These are phyloP conservation scores for Kwoniella heveanensis DNA, from an alignment of 768 basidiomycete species.

Conservation along the genomic window DNA sequence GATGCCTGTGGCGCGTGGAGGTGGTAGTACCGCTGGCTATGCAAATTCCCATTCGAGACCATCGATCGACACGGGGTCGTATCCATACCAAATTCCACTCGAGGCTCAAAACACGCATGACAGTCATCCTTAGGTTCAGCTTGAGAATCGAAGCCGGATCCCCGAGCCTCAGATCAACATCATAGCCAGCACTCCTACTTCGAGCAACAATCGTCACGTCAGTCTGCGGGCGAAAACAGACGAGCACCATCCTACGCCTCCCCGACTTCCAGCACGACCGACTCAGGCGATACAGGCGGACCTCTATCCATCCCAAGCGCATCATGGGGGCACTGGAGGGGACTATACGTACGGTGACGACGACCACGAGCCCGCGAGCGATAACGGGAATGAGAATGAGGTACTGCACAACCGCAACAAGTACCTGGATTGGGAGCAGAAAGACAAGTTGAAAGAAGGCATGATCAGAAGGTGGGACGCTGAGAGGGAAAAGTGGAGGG, in stretches of 20 bases:
- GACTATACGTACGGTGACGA: too few species aligned
- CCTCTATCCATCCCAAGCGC: not conserved
- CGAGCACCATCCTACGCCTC: not conserved
- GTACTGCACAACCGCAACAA: not conserved
- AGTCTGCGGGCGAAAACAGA: not conserved
- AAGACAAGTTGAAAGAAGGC: slow-evolving; percentile 20
- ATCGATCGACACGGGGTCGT: not conserved
- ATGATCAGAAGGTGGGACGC: slow-evolving; percentile 19
- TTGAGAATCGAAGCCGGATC: not conserved
- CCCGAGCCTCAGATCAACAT: slow-evolving; percentile 11
- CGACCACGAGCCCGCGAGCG: not conserved
- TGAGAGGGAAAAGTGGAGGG: slow-evolving; percentile 5
- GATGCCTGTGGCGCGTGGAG: not conserved
- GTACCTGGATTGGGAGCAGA: slow-evolving; percentile 12
- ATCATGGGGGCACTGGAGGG: too few species aligned
- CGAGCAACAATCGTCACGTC: not conserved
- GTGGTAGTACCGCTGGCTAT: not conserved
- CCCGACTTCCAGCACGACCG: slow-evolving; percentile 4
- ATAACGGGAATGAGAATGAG: not conserved
- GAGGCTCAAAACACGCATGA: not conserved
- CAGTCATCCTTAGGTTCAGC: not conserved
- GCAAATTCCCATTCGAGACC: not conserved
- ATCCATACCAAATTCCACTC: not conserved
- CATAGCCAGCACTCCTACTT: not conserved
- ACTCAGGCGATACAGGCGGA: not conserved